Conservation (phyloP, 2,329 filamentous ascomycete species). For the Colletotrichum sp. region DNA sequence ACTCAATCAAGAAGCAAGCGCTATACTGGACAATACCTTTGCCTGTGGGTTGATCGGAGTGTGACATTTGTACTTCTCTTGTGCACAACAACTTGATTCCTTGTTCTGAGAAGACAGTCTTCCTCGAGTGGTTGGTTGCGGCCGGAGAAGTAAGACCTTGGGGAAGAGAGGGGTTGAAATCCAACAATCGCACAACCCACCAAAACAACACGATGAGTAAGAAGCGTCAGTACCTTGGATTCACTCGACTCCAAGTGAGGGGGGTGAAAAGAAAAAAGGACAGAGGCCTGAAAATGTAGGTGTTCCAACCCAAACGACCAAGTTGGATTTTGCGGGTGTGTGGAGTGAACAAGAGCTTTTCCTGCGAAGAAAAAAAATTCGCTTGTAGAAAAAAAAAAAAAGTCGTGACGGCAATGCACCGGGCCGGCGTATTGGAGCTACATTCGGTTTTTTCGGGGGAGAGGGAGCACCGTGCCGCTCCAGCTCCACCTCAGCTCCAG, state of each 20-base stretch:
- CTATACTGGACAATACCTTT: constrained; percentile 7
- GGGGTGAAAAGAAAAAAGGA: neutral
- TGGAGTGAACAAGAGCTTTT: neutral
- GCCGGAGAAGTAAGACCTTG: neutral
- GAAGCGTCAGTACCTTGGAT: neutral
- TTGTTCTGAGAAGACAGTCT: neutral
- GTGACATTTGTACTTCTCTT: constrained; percentile 10
- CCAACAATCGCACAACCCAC: constrained; percentile 17
- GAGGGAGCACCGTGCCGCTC: neutral
- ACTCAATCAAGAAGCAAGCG: neutral
- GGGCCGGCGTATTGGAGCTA: constrained; percentile 16
- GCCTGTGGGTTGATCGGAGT: constrained; percentile 14
- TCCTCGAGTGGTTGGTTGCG: neutral
- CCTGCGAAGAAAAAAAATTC: constrained; percentile 8
- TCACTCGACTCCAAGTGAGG: neutral
- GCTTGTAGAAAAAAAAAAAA: constrained; percentile 5
- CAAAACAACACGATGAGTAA: constrained; percentile 3
- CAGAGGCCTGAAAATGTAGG: neutral
- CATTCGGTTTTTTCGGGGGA: constrained; percentile 3
- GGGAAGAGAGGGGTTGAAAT: neutral
- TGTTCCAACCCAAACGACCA: neutral
- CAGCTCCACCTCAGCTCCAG: neutral
- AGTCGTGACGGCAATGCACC: constrained; percentile 20
- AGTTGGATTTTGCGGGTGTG: neutral
- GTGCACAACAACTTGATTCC: neutral